Base-by-base conservation (phyloP, 345 rosid genomes). In the Lagerstroemia speciosa region DNA sequence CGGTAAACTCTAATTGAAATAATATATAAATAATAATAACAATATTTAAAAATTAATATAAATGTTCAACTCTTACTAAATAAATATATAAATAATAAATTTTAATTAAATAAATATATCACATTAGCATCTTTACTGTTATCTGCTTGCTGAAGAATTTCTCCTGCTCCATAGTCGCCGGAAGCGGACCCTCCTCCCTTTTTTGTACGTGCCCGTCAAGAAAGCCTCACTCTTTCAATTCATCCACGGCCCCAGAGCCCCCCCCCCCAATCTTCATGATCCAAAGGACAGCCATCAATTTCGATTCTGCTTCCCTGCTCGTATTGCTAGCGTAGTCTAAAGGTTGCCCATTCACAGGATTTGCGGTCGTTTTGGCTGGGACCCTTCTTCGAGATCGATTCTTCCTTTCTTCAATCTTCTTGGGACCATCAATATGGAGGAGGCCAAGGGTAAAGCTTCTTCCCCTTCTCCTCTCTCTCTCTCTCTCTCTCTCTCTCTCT, bases 401-500 rank as follows among this genome's bases (percentile, higher is more conserved):
- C 26, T 19, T 40, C 5, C 22, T 16, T 73, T 50, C 37, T 46
- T 61, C 48, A n/a, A 60, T 73, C 36, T 61, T 67, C 43, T 27
- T 32, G 52, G 65, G 67, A 50, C 36, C 66, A 34, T 43, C 67
- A 60, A 14, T 67, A 76, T 80, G 77, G 79, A 80, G 57, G 81
- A 75, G 69, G 79, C 81, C 63, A 69, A 80, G 17, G 80, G 83
- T 77, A 60, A 50, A 41, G 15, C 1, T 0, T 46, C 45, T 27
- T 31, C n/a, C 1, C 10, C 27, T 41, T 45, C 30, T 6, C 45
- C 45, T 38, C 43, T 17, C 32, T 20, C 43, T 45, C 26, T 60
- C 14, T 73, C 36, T 37, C 26, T 26, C 45, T 38, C 43, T 17
- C 32, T 20, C 43, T 45, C 26, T 60, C 14, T 73, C 36, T 37